Evolutionary conservation across 116 monocot species (phyloP).

Genomic region (Dioscorea cayenensis): DNA sequence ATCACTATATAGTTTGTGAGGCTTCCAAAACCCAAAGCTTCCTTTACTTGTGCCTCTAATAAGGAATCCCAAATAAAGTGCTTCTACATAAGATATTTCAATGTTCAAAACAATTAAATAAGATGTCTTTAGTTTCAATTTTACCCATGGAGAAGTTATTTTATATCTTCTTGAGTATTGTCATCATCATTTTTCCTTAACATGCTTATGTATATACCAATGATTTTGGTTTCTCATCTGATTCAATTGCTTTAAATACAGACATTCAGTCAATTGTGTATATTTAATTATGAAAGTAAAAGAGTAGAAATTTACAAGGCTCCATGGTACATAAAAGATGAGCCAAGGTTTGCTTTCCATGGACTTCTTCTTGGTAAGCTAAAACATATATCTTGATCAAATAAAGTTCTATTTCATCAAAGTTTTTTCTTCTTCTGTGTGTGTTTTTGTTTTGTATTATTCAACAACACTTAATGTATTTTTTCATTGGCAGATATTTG

Average conservation of each 20-base stretch:
- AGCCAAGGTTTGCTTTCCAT: slow-evolving; percentile 92
- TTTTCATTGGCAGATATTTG: slow-evolving; percentile 69
- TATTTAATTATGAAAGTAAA: slow-evolving; percentile 79
- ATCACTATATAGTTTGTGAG: no score
- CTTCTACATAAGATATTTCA: no score
- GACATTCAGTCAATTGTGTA: slow-evolving; percentile 97
- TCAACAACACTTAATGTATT: neutral
- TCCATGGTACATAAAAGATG: slow-evolving; percentile 91
- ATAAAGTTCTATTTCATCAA: neutral
- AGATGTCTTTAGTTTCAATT: no score
- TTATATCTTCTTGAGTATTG: neutral
- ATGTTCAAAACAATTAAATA: no score
- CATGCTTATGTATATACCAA: neutral
- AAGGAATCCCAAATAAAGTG: no score
- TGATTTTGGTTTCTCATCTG: slow-evolving; percentile 9
- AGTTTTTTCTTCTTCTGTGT: no score
- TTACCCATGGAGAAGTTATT: no score
- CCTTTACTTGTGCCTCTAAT: no score
- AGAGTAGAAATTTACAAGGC: slow-evolving; percentile 69
- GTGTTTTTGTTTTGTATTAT: no score
- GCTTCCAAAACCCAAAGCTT: no score
- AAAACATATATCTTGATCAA: neutral
- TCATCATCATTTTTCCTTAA: neutral
- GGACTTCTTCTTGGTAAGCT: slow-evolving; percentile 88
- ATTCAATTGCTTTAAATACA: slow-evolving; percentile 24